Evolutionary conservation across 1,139 yeast genomes (phyloP), one percentile per base, ranked within the genome.

Genomic region (Meyerozyma athensensis): DNA sequence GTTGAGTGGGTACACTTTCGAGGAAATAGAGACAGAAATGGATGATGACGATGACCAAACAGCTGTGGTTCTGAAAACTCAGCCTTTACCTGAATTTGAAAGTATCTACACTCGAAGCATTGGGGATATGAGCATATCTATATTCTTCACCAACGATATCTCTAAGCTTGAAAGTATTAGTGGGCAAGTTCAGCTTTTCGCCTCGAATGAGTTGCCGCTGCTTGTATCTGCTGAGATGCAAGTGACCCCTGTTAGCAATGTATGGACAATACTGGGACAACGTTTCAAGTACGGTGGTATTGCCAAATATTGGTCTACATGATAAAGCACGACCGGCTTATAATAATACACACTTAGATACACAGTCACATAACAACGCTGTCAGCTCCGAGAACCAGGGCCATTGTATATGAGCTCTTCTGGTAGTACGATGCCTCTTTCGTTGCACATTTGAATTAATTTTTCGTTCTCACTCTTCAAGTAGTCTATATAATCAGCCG

Each of bases 1-100:
- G 61, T 86, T 96, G 94, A 77, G 85, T 30, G 90, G 89, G 1
- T 48, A 72, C 5, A 57, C 77, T 6, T 77, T 64, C 46, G 68
- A 68, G 40, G 59, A 61, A 21, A 36, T 61, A 3, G 58, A 52
- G 3, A 60, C 54, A 3, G 52, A 63, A 52, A 65, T 70, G 37
- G 75, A 69, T 26, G 73, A 72, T 35, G 56, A 56, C 23, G 72
- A 67, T 19, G 73, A 64, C 9, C 8, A 18, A 23, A 31, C 19
- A 18, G 9, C 23, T 3, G 12, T 13, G 7, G 7, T 26, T 17
- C 17, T 12, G 17, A 20, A 17, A n/a, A n/a, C n/a, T n/a, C n/a
- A n/a, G n/a, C n/a, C 17, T 17, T 17, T 37, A 12, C 20, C 26
- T 19, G 26, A 21, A 14, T 43, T 42, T 40, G 56, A 51, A 7